Conservation (phyloP, 495 filamentous ascomycete species). For the Trichoderma erinaceum region DNA sequence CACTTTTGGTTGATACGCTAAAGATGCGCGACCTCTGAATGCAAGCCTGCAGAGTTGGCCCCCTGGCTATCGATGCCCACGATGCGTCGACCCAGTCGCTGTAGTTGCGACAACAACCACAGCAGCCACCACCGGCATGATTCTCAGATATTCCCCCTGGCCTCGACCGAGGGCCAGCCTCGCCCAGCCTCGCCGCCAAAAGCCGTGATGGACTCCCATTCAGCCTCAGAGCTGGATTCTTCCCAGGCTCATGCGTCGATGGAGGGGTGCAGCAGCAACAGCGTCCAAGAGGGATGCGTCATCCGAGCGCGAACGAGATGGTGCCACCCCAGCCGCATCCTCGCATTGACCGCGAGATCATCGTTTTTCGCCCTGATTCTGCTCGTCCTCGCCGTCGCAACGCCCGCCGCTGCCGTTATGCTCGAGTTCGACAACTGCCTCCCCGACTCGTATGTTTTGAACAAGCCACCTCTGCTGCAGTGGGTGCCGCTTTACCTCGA, state of each 20-base stretch:
- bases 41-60: constrained; percentile 10
- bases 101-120: background rate
- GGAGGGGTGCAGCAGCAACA: background rate
- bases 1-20: background rate
- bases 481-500: constrained; percentile 68
- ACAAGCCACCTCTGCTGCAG: constrained; percentile 54
- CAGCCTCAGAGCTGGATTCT: background rate
- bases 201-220: background rate
- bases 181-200: background rate
- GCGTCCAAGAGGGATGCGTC: background rate
- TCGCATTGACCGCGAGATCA: background rate
- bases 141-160: background rate
- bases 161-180: background rate
- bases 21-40: constrained; percentile 13
- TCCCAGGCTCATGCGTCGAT: background rate
- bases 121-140: constrained; percentile 7
- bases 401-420: constrained; percentile 48
- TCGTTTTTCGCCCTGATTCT: constrained; percentile 19
- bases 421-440: constrained; percentile 84
- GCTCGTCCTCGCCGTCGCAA: constrained; percentile 24
- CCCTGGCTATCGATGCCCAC: constrained; percentile 12
- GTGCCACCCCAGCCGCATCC: background rate
- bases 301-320: background rate
- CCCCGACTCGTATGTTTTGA: constrained; percentile 46
- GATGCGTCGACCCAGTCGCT: constrained; percentile 3